A percentile compares a stretch with the other conserved stretches of the same genome.
Evolutionary conservation across 164 flowering plant species (phyloP).

Genomic region (Umbilicus rupestris): DNA sequence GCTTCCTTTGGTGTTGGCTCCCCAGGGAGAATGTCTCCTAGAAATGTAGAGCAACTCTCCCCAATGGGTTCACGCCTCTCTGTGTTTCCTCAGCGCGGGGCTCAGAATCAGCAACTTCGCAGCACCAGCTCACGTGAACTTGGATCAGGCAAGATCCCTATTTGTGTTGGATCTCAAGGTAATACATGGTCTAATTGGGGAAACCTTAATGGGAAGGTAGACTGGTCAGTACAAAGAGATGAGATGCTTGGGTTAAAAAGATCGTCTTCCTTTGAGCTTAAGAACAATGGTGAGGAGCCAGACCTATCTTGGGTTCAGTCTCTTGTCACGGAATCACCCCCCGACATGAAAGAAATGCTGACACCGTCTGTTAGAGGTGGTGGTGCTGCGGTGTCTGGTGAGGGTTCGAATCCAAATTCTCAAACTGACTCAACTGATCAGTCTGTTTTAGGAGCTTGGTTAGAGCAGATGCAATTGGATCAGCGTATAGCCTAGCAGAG

Average conservation of each 20-base stretch:
- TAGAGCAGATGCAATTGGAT: constrained; percentile 38
- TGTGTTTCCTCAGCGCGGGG: constrained; percentile 22
- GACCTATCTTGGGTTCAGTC: constrained; percentile 35
- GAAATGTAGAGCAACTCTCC: constrained; percentile 13
- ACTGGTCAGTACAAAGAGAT: constrained; percentile 26
- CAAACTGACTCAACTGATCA: constrained; percentile 23
- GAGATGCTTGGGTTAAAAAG: constrained; percentile 12
- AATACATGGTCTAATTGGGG: constrained; percentile 29
- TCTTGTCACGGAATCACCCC: constrained; percentile 29
- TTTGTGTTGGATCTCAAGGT: constrained; percentile 18
- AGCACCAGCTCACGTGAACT: constrained; percentile 19
- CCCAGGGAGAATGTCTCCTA: constrained; percentile 11
- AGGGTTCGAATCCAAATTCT: constrained; percentile 16
- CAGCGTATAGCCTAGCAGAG: constrained; percentile 27
- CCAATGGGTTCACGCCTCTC: constrained; percentile 25
- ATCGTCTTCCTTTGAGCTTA: constrained; percentile 17
- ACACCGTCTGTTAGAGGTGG: constrained; percentile 13
- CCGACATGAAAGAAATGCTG: constrained; percentile 18
- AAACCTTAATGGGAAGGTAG: constrained; percentile 24
- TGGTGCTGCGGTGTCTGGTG: constrained; percentile 14
- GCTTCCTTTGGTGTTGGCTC: constrained; percentile 8
- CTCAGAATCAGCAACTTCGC: constrained; percentile 24
- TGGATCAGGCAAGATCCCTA: constrained; percentile 15
- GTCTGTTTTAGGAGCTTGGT: constrained; percentile 30
- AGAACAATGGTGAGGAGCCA: constrained; percentile 24